Evolutionary conservation across 23 red algal species (phyloP), one percentile per base, ranked within the genome.

Genomic region (Chondrus crispus): DNA sequence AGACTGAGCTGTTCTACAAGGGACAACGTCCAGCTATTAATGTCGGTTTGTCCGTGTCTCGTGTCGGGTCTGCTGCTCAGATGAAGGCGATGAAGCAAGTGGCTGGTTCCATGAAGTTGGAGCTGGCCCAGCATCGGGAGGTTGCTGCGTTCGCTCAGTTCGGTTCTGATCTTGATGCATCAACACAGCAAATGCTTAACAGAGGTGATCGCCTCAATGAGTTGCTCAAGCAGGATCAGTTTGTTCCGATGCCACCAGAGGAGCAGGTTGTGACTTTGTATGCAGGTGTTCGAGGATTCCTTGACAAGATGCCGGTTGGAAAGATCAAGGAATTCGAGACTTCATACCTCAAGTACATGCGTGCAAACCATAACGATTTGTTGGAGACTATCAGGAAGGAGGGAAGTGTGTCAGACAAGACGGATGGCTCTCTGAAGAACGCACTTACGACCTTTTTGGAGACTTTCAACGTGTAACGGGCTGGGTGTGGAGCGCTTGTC

Each of bases 1-100:
- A 98, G 80, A 88, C 97, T 52, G 97, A 98, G 71, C 88, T 98
- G 3, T 98, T 98, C 90, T 98, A 98, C 93, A 96, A 98, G 89
- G 97, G 97, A 40, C 93, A 96, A 51, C 89, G 97, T 42, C 97
- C 97, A n/a, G 97, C 97, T 19, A 98, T 98, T 68, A 96, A 96
- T 70, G 97, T 98, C 39, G 97, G 97, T 79, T 62, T 98, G 16
- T 98, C 97, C 24, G 97, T 98, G 79, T 92, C 85, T 46, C 88
- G 97, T 43, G 97, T 98, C 57, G 97, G 97, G 45, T 98, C 97
- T 39, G 97, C 97, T 26, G 97, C 97, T 51, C 97, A 98, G 60
- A 88, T 92, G 46, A 98, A 98, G 88, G 86, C 94, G 16, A 95
- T 98, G 89, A 98, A 98, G 75, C 88, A 98, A 82, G 97, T 98